Base-by-base conservation (phyloP, 169 alveolate genomes). In the Cyclospora cayetanensis region DNA sequence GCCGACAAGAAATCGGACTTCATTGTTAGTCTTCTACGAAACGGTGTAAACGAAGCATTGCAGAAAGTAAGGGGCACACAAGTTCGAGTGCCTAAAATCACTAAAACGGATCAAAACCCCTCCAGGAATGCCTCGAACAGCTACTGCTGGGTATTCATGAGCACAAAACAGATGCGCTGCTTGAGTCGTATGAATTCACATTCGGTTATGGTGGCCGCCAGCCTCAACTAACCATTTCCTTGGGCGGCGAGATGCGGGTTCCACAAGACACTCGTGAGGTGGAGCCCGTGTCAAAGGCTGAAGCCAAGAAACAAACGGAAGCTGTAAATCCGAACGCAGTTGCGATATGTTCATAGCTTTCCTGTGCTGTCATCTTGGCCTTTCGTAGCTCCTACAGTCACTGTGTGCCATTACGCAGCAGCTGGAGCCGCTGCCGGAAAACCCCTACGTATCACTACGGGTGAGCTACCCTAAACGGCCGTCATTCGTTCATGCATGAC, bases 221-320 rank as follows among this genome's bases (percentile, higher is more conserved):
- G 25, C 68, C 66, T 12, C 52, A 53, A n/a, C 68, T 83, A 3
- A 37, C 91, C 31, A 80, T 83, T 27, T 11, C 68, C 12, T 42
- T 55, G 15, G 27, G 79, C 5, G 25, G 46, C 29, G 68, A 80
- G 68, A 4, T 42, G 43, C 60, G 11, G 39, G 83, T 55, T 2
- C 12, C 42, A 25, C 41, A 20, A 27, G 22, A 37, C 11, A 25
- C 1, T 66, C 50, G 55, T 27, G 63, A 31, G 43, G 46, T 27
- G 12, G 50, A 29, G 31, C 74, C 80, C 25, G 80, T 83, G 27
- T 52, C 91, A 5, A 83, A 83, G 50, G 91, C 72, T 1, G 91
- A 83, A n/a, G 91, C 91, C 9, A 83, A 83, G 52, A 31, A 66
- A 29, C 91, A 83, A 27, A 83, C 91, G 31, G 91, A 83, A 63